Evolutionary conservation across 2,329 filamentous ascomycete species (phyloP).

Genomic region (Akanthomyces dipterigenus): DNA sequence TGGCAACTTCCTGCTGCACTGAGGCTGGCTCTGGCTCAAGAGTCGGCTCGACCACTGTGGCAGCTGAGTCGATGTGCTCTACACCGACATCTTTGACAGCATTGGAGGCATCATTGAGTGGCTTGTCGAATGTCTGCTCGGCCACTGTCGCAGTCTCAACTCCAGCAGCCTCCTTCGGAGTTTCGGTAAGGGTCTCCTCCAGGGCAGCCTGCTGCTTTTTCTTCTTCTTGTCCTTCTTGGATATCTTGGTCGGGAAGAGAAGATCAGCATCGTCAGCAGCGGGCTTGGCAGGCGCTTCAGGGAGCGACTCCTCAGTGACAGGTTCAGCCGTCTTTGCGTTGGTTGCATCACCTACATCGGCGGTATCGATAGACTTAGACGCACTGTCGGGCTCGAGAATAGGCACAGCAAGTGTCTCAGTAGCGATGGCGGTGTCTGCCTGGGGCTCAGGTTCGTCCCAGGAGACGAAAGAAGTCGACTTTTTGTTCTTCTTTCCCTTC

Average conservation of each 20-base stretch:
- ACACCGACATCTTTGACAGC: background rate
- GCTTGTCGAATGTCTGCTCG: slow-evolving; percentile 5
- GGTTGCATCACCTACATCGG: background rate
- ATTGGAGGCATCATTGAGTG: background rate
- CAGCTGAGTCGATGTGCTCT: background rate
- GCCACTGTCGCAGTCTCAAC: background rate
- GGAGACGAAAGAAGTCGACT: background rate
- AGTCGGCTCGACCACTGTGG: background rate
- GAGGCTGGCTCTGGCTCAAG: background rate
- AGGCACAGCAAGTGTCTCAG: background rate
- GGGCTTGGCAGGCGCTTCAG: background rate
- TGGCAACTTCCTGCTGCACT: slow-evolving; percentile 12
- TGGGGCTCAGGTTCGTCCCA: background rate
- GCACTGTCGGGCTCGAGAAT: background rate
- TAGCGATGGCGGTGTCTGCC: background rate
- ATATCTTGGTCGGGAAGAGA: slow-evolving; percentile 19
- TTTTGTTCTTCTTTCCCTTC: slow-evolving; percentile 26
- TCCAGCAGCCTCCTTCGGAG: slow-evolving; percentile 13
- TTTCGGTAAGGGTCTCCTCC: slow-evolving; percentile 12
- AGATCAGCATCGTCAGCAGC: slow-evolving; percentile 6
- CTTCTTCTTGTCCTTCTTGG: slow-evolving; percentile 30
- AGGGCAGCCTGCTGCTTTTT: slow-evolving; percentile 25
- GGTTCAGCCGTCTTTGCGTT: slow-evolving; percentile 8
- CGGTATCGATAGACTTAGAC: slow-evolving; percentile 16
- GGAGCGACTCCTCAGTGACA: background rate